A percentile compares a stretch with the other conserved stretches of the same genome.
phyloP scores from a whole-genome alignment of 805 yeast genomes.

The Ogataea pini region DNA sequence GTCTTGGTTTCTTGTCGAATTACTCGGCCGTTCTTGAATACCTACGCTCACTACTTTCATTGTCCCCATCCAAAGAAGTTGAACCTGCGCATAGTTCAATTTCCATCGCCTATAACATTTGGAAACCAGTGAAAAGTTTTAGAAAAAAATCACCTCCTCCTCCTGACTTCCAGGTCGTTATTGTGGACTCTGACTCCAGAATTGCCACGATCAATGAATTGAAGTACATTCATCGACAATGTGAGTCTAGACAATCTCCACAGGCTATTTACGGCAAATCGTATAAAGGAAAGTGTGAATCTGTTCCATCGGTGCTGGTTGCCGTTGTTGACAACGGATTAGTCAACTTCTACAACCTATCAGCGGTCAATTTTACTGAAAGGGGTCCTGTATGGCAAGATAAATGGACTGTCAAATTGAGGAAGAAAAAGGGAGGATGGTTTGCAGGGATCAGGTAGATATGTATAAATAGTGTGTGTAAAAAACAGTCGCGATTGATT shows the following conservation, averaged over 20 bases:
- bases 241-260: slow-evolving; percentile 12
- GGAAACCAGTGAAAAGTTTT: slow-evolving; percentile 80
- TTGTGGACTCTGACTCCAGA: slow-evolving; percentile 48
- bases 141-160: slow-evolving; percentile 65
- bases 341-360: slow-evolving; percentile 59
- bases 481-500: too few species aligned
- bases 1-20: neutral
- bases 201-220: slow-evolving; percentile 52
- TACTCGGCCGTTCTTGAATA: slow-evolving; percentile 19
- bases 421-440: neutral
- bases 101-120: slow-evolving; percentile 59
- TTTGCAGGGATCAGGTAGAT: neutral
- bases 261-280: slow-evolving; percentile 13
- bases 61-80: neutral
- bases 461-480: neutral
- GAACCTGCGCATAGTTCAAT: slow-evolving; percentile 19
- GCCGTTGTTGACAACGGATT: slow-evolving; percentile 79
- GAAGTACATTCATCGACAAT: slow-evolving; percentile 35
- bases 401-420: neutral
- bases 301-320: slow-evolving; percentile 55
- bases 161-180: slow-evolving; percentile 75
- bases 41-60: slow-evolving; percentile 11
- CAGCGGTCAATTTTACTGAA: slow-evolving; percentile 48
- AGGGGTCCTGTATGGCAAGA: slow-evolving; percentile 34
- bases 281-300: slow-evolving; percentile 37